Conservation (phyloP, 2,329 filamentous ascomycete genomes). For the Albophoma yamanashiensis region DNA sequence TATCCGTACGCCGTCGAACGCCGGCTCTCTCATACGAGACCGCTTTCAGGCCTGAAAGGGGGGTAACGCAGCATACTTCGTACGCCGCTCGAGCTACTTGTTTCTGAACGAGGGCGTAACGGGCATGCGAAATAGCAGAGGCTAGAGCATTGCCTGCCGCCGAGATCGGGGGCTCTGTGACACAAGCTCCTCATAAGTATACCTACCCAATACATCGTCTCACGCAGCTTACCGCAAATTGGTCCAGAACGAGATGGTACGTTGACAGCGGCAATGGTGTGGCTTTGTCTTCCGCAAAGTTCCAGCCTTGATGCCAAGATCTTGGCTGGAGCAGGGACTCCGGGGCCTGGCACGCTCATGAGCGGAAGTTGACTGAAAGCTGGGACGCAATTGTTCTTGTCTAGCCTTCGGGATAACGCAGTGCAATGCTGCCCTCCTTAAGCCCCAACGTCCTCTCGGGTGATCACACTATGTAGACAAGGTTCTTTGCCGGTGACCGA, state of each 20-base stretch:
- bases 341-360: background rate
- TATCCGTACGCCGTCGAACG: background rate
- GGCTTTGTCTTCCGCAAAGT: background rate
- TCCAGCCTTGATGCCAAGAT: background rate
- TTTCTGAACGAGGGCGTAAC: background rate
- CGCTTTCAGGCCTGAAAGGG: background rate
- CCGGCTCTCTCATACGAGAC: background rate
- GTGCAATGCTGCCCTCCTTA: background rate
- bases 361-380: background rate
- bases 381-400: background rate
- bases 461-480: too few species aligned
- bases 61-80: background rate
- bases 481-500: background rate
- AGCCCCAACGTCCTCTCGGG: background rate
- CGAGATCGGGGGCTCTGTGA: background rate
- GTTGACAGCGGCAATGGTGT: background rate
- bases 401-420: background rate
- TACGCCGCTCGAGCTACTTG: background rate
- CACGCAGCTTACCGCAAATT: background rate
- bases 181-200: background rate
- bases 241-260: background rate
- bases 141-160: background rate
- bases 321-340: background rate
- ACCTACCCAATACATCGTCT: too few species aligned
- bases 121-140: background rate